Base-by-base conservation (phyloP, 1,284 basidiomycete species). In the Sporisorium sorghi region DNA sequence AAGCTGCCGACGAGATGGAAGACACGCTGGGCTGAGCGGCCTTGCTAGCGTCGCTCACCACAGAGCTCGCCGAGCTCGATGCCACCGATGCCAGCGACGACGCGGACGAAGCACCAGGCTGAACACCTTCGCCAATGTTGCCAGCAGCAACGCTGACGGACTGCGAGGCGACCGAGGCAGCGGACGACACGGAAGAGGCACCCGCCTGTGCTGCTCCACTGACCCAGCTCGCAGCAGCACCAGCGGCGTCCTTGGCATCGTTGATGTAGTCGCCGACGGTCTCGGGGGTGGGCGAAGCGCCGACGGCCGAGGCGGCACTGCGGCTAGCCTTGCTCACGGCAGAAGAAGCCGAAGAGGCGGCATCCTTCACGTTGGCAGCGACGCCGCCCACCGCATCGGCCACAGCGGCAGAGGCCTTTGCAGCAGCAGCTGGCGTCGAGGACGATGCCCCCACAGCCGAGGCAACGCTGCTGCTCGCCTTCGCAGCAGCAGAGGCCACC, bases 261-360 rank as follows among this genome's bases (percentile, higher is more conserved):
- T 74, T 67, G 12, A 64, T 42, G 50, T 72, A 60, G 32, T 76
- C 73, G 5, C 39, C 35, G 2, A 58, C 24, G 4, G 59, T 59
- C 52, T 76, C 74, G 23, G 71, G 71, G n/a, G 65, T 46, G 26
- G 58, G 49, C 8, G 52, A 57, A 8, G 54, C 69, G 11, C 69
- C 73, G 23, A 57, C 61, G 10, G 59, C 71, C 7, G 66, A 74
- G 7, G 66, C 68, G 4, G 33, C 54, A 7, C 54, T 56, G 54
- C 54, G 54, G n/a, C 54, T 56, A 3, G 12, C 44, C 26, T 56
- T 35, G 24, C 55, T 58, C 5, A 47, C 68, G 7, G 46, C 46
- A 2, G 55, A 66, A 0, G 68, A 71, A 26, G 68, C 68, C 2
- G 48, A 49, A 3, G 61, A 60, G 0, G 60, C 53, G 42, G 53